A percentile compares a stretch with the other conserved stretches of the same genome.
Conservation (phyloP, 148 eudicot species). For the Tetragonia tetragonoides region DNA sequence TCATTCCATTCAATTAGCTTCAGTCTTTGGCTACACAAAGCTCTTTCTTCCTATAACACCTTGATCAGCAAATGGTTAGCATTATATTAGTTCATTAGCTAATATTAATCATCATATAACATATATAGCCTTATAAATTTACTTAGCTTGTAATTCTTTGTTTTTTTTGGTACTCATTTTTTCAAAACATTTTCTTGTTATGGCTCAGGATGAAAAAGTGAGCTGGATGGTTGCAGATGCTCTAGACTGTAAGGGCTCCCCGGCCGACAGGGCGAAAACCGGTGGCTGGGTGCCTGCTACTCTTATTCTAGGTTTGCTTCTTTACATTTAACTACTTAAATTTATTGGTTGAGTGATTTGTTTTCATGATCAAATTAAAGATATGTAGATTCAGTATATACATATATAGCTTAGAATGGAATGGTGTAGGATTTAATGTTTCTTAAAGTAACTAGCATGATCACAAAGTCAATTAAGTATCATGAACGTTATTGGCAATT, state of each 20-base stretch:
- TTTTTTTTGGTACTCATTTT: not conserved
- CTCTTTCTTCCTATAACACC: not conserved
- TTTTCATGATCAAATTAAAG: not conserved
- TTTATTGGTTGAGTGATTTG: not conserved
- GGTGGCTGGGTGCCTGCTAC: constrained; percentile 90
- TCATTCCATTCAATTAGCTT: not conserved
- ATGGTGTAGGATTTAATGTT: not conserved
- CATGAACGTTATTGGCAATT: not conserved
- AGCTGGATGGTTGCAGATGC: constrained; percentile 59
- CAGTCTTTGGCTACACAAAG: not conserved
- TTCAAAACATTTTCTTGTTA: constrained; percentile 3
- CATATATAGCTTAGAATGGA: not conserved
- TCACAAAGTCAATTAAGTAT: not conserved
- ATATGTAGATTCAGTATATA: too few relatives aligned
- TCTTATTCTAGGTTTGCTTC: constrained; percentile 56
- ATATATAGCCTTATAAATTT: not conserved
- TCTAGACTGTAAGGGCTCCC: constrained; percentile 64
- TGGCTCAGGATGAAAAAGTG: constrained; percentile 50
- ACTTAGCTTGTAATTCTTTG: not conserved
- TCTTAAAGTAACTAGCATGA: constrained; percentile 2
- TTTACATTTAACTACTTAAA: not conserved
- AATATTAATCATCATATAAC: not conserved
- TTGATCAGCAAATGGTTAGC: constrained; percentile 17
- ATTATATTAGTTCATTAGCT: not conserved
- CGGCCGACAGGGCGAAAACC: constrained; percentile 69